phyloP scores from a whole-genome alignment of 768 basidiomycete genomes.

The Kwoniella botswanensis region DNA sequence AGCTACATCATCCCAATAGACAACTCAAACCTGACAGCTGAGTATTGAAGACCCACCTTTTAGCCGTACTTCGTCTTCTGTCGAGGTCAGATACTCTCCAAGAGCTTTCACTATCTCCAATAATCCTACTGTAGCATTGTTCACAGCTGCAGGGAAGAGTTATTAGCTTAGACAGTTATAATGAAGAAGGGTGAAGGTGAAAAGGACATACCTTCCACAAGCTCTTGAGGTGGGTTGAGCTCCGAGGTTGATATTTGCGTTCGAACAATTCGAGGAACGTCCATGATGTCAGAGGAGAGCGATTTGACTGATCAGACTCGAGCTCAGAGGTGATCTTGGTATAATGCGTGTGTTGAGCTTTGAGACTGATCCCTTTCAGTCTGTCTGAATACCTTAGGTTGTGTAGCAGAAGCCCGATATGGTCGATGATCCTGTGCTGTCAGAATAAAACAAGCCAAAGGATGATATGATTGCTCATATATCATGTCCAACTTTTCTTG shows the following conservation, averaged over 20 bases:
- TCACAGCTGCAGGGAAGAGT: constrained; percentile 60
- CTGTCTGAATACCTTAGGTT: not conserved
- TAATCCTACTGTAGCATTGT: constrained; percentile 66
- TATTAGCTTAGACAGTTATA: not conserved
- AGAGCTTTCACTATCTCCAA: constrained; percentile 82
- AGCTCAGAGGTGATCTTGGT: not conserved
- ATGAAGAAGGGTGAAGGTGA: too few relatives aligned
- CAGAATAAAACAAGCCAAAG: not conserved
- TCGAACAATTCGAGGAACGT: constrained; percentile 50
- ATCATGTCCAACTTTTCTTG: constrained; percentile 1
- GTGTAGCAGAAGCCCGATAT: not conserved
- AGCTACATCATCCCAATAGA: not conserved
- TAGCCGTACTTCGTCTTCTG: constrained; percentile 74
- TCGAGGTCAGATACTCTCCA: constrained; percentile 84
- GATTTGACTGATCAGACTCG: not conserved
- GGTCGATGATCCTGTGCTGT: not conserved
- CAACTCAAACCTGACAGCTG: not conserved
- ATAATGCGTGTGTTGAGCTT: not conserved
- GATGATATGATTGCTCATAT: not conserved
- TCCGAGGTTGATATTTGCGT: constrained; percentile 55
- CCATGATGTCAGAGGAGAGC: constrained; percentile 36
- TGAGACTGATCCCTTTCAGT: too few relatives aligned
- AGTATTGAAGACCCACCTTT: constrained; percentile 66
- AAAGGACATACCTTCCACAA: constrained; percentile 46
- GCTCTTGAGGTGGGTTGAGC: constrained; percentile 48